Conservation (phyloP, 2,329 filamentous ascomycete genomes). For the Exophiala viscosa region DNA sequence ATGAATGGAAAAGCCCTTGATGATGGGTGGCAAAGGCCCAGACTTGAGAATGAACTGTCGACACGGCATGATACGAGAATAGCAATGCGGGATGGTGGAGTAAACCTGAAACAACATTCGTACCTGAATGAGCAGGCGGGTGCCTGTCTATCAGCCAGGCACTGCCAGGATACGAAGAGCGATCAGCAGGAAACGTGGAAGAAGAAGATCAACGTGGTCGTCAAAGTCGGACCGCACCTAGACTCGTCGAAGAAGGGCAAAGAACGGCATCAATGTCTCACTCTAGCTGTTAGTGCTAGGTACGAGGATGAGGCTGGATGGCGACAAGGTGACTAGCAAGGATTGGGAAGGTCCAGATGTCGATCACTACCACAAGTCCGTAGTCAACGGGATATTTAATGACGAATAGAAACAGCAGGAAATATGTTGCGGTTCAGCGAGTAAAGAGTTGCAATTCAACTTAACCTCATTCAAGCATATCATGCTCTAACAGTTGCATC, state of each 20-base stretch:
- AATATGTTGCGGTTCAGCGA: too few relatives aligned
- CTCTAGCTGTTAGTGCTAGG: neutral
- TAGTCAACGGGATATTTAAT: neutral
- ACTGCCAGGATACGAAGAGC: neutral
- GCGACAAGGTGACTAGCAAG: neutral
- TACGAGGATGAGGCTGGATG: neutral
- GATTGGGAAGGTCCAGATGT: neutral
- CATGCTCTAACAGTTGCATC: too few relatives aligned
- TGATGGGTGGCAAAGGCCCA: too few relatives aligned
- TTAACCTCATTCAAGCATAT: too few relatives aligned
- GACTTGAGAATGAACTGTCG: too few relatives aligned
- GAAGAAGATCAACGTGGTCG: neutral
- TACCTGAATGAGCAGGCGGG: too few relatives aligned
- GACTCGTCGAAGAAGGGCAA: neutral
- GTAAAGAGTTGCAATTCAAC: too few relatives aligned
- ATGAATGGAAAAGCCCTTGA: too few relatives aligned
- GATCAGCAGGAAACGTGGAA: neutral
- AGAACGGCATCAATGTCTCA: neutral
- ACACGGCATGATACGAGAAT: too few relatives aligned
- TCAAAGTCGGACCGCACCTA: neutral
- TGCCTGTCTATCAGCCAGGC: neutral
- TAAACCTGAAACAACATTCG: too few relatives aligned
- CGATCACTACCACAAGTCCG: neutral
- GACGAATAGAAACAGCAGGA: neutral
- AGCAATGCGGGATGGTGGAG: too few relatives aligned